These are phyloP conservation scores for Letharia columbiana DNA, from an alignment of 495 filamentous ascomycete genomes.

Conservation along the genomic window DNA sequence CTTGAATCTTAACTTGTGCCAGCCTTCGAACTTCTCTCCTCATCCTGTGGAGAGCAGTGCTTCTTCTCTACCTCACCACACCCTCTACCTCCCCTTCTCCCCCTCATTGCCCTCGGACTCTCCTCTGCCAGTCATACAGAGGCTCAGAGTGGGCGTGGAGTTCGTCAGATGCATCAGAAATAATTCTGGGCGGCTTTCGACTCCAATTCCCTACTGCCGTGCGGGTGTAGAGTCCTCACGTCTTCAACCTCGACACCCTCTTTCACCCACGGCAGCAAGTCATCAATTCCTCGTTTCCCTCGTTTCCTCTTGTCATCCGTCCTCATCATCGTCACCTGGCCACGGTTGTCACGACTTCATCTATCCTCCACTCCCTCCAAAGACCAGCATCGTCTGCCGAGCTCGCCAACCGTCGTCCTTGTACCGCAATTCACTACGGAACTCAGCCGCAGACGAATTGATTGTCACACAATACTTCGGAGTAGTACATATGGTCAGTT, in stretches of 20 bases:
- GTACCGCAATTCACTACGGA: neutral
- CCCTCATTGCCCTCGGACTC: conserved; percentile 37
- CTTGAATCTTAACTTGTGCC: conserved; percentile 23
- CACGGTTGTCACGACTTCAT: conserved; percentile 8
- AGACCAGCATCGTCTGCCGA: neutral
- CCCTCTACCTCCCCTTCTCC: conserved; percentile 42
- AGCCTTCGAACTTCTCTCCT: conserved; percentile 27
- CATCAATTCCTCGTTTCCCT: conserved; percentile 7
- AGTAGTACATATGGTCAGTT: conserved; percentile 2
- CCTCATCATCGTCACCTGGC: neutral
- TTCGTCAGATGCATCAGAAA: conserved; percentile 28
- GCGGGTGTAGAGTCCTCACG: conserved; percentile 13
- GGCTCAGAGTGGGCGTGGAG: conserved; percentile 34
- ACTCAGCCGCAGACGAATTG: neutral
- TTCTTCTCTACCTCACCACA: conserved; percentile 48
- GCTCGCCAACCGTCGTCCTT: neutral
- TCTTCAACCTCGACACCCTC: conserved; percentile 15
- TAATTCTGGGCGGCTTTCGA: conserved; percentile 26
- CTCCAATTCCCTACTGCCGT: conserved; percentile 26
- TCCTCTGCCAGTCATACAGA: conserved; percentile 37
- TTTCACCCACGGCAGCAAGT: conserved; percentile 16
- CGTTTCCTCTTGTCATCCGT: conserved; percentile 9
- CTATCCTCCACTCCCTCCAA: conserved; percentile 1
- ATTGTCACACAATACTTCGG: neutral
- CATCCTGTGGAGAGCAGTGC: conserved; percentile 41